A percentile compares a stretch with the other conserved stretches of the same genome.
These are phyloP conservation scores for Neurospora pannonica DNA, from an alignment of 495 filamentous ascomycete species.

Conservation along the genomic window DNA sequence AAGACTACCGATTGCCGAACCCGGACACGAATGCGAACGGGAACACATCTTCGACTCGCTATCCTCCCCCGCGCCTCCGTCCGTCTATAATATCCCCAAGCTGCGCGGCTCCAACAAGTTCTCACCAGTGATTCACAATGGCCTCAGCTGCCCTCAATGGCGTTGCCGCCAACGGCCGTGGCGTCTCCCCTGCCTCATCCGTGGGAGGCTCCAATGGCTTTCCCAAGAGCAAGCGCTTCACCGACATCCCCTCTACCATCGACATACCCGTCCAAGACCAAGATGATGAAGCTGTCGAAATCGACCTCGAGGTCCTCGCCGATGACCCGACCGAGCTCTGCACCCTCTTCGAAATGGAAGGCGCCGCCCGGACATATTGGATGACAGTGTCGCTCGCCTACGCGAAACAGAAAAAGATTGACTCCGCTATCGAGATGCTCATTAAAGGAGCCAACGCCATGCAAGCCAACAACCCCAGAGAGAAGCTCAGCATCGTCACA, in stretches of 20 bases:
- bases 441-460: constrained; percentile 71
- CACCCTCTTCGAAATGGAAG: constrained; percentile 84
- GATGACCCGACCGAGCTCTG: constrained; percentile 96
- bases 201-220: constrained; percentile 17
- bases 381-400: constrained; percentile 95
- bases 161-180: constrained; percentile 5
- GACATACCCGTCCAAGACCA: constrained; percentile 81
- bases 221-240: constrained; percentile 53
- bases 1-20: background rate
- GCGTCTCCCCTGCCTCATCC: constrained; percentile 6
- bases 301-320: constrained; percentile 78
- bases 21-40: background rate
- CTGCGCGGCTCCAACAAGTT: background rate
- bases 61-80: background rate
- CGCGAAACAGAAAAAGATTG: constrained; percentile 84
- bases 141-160: constrained; percentile 19
- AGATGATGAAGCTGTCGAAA: constrained; percentile 80
- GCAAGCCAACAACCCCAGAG: constrained; percentile 59
- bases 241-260: constrained; percentile 78
- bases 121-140: constrained; percentile 13
- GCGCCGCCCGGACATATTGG: constrained; percentile 81
- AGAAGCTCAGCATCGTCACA: constrained; percentile 75
- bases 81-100: background rate
- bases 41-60: background rate
- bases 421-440: constrained; percentile 90